Evolutionary conservation across 116 monocot species (phyloP), one percentile per base, ranked within the genome.

Genomic region (Zostera marina): DNA sequence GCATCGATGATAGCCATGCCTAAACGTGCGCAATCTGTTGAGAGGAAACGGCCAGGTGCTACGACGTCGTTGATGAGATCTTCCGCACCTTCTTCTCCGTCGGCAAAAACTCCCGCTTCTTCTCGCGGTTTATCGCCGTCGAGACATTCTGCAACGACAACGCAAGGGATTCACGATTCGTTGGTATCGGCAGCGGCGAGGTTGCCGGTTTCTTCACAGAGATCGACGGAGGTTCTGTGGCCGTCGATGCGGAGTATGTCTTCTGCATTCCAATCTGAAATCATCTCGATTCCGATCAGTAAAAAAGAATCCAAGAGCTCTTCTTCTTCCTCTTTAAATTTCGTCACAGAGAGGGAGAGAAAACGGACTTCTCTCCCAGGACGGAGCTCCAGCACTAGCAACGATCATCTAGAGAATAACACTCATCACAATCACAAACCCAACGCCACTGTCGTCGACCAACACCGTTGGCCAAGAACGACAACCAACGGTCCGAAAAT

Each of bases 221-320:
- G 69, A 38, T 53, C 71, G 39, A 44, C 74, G 3, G 79, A 91
- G 72, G 79, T 77, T 3, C 56, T 80, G 55, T 88, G 94, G 89
- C 89, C 96, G 55, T 76, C 96, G 8, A 85, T 85, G 67, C 73
- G 80, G 53, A 89, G 74, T 19, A 66, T 96, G 4, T 80, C 85
- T 57, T 58, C 80, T 38, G 77, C 89, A 8, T 88, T 94, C 58
- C 81, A 76, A 39, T 71, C 76, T 38, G 87, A 92, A 40, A 47
- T 70, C 22, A 43, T 59, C 38, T 73, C 77, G 21, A 41, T 59
- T 59, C 57, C 51, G 44, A 17, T 58, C 12, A 56, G 38, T 44
- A 82, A 68, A 67, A 72, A 38, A 66, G 72, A 79, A 9, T 22
- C 53, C 23, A 58, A 58, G 19, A 64, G 58, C 44, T 23, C 62